These are phyloP conservation scores for Penstemon eatonii DNA, from an alignment of 257 asterid species.

Conservation along the genomic window DNA sequence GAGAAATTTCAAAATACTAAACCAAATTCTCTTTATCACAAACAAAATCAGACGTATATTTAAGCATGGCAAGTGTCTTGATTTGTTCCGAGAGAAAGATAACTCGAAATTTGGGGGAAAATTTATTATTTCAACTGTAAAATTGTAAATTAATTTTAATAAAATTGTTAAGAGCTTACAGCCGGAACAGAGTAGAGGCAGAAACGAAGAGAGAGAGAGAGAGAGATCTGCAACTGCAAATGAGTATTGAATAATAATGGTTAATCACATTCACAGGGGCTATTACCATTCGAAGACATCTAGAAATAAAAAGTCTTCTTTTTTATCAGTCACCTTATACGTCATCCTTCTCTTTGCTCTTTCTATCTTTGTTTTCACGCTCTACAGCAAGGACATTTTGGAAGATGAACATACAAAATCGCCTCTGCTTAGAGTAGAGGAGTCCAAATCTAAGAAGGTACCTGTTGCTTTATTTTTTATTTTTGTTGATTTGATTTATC, in stretches of 20 bases:
- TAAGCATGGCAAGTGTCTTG: too few species aligned
- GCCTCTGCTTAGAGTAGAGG: conserved; percentile 36
- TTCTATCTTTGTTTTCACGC: conserved; percentile 59
- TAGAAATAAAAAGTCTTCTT: conserved; percentile 48
- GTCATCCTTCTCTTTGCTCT: conserved; percentile 55
- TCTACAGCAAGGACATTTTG: conserved; percentile 57
- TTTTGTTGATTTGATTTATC: not conserved
- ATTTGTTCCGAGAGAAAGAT: too few species aligned
- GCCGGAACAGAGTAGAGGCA: too few species aligned
- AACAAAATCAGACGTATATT: too few species aligned
- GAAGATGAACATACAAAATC: conserved; percentile 43
- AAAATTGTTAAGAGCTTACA: too few species aligned
- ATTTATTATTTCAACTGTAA: too few species aligned
- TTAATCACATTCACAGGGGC: conserved; percentile 39
- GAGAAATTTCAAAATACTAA: too few species aligned
- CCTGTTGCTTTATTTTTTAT: conserved; percentile 1
- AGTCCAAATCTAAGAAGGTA: conserved; percentile 46
- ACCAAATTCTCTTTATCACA: too few species aligned
- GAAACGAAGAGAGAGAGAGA: too few species aligned
- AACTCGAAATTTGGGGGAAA: too few species aligned
- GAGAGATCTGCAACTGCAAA: not conserved
- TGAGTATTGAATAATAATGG: conserved; percentile 35
- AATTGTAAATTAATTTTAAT: too few species aligned
- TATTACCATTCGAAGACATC: conserved; percentile 34
- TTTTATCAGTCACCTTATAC: conserved; percentile 49